Base-by-base conservation (phyloP, 2,329 filamentous ascomycete genomes). In the Ophiostoma quercus region DNA sequence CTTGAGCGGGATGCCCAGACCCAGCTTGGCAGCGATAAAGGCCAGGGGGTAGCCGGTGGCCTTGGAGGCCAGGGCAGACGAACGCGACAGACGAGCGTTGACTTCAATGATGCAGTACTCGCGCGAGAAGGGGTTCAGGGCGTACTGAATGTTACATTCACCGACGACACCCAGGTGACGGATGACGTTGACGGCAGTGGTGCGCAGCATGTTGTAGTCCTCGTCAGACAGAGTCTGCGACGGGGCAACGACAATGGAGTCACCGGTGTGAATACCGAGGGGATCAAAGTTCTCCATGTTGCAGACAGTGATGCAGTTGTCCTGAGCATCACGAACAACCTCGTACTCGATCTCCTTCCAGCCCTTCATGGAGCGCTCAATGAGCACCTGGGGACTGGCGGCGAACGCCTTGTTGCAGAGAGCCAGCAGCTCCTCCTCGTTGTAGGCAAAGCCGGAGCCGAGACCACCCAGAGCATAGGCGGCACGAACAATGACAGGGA, bases 301-400 rank as follows among this genome's bases (percentile, higher is more conserved):
- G 85, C 94, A 98, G 75, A 98, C 94, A 3, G 94, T 98, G 77
- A 98, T 98, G 80, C 95, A 98, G 87, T 99, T 99, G 86, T 98
- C 96, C 79, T 92, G 90, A 69, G 92, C 94, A 80, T 99, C 95
- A 76, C 95, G 92, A 73, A 98, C 95, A 71, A 98, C 95, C 81
- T 98, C 95, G 78, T 98, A 99, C 81, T 99, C 95, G 67, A 97
- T 90, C 81, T 99, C 95, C 82, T 99, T 99, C 95, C 95, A 99
- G 80, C 95, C 95, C 85, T 97, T 98, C 75, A 99, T 88, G 68
- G 93, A 97, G 83, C 98, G 98, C 84, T 99, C 95, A 71, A 99
- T 94, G 78, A 99, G 82, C 76, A 99, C 97, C 81, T 99, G 95
- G 67, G 95, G 94, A 57, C 51, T 2, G 51, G 51, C 51, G 37